Evolutionary conservation across 202 grass and related monocot species (phyloP).

Genomic region (Panicum hallii): DNA sequence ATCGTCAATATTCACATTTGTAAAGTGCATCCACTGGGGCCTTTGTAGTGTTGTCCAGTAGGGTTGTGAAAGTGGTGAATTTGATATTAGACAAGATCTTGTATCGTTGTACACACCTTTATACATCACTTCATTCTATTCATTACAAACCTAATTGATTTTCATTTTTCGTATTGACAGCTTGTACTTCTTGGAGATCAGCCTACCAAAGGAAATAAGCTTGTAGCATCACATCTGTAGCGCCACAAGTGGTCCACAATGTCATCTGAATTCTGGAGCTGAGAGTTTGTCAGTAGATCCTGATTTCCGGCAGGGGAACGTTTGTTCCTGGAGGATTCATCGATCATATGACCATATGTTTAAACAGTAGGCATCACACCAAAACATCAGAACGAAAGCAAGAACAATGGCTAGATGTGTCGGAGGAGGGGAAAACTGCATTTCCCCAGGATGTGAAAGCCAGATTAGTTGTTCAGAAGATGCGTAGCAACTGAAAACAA

Average conservation of each 20-base stretch:
- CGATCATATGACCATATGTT: background rate
- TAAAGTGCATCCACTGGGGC: background rate
- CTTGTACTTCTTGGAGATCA: constrained; percentile 94
- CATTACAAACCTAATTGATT: constrained; percentile 35
- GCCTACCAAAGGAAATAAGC: constrained; percentile 82
- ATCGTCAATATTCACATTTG: background rate
- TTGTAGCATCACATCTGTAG: constrained; percentile 49
- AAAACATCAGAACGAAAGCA: constrained; percentile 10
- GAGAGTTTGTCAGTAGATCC: background rate
- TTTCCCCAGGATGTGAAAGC: background rate
- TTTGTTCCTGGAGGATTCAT: background rate
- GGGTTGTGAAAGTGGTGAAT: background rate
- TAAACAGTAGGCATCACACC: background rate
- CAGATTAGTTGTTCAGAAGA: background rate
- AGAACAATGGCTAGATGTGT: constrained; percentile 24
- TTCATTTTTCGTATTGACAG: constrained; percentile 49
- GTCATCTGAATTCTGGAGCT: constrained; percentile 10
- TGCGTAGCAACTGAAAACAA: background rate
- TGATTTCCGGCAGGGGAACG: background rate
- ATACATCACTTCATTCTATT: background rate
- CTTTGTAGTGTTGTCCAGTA: background rate
- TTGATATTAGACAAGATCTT: background rate
- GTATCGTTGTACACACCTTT: background rate
- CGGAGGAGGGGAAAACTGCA: background rate
- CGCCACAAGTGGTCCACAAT: constrained; percentile 8